Conservation (phyloP, 805 yeast genomes). For the Saturnispora besseyi region DNA sequence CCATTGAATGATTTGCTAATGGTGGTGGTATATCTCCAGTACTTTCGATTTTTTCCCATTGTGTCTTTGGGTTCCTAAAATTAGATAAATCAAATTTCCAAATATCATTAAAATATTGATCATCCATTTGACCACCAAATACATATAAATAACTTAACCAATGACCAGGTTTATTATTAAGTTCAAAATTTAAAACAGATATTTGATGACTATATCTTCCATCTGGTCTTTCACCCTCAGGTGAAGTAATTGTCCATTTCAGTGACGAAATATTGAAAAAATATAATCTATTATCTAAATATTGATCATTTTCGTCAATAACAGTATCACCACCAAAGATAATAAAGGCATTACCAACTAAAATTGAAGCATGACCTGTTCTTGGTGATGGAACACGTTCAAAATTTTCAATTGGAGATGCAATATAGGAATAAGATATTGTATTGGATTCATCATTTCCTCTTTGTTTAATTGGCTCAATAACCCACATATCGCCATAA, state of each 20-base stretch:
- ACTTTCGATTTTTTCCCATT: conserved; percentile 70
- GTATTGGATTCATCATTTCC: conserved; percentile 5
- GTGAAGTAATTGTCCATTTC: conserved; percentile 73
- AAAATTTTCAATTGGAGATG: conserved; percentile 54
- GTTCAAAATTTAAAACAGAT: conserved; percentile 58
- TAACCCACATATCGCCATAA: conserved; percentile 91
- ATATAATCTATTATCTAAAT: conserved; percentile 83
- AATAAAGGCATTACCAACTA: conserved; percentile 91
- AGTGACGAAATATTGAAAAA: conserved; percentile 71
- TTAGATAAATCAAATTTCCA: conserved; percentile 80
- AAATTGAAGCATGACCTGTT: conserved; percentile 88
- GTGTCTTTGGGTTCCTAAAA: conserved; percentile 72
- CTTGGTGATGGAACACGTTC: conserved; percentile 89
- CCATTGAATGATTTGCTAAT: conserved; percentile 85
- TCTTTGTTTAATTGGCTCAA: conserved; percentile 38
- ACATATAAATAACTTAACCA: conserved; percentile 54
- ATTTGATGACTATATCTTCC: conserved; percentile 95
- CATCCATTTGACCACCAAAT: conserved; percentile 91
- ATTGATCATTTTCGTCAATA: conserved; percentile 62
- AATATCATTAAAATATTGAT: conserved; percentile 72
- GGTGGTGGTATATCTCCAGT: conserved; percentile 53
- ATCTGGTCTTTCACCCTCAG: conserved; percentile 65
- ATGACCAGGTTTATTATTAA: conserved; percentile 29
- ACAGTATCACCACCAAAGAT: conserved; percentile 92
- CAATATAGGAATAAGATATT: conserved; percentile 31